Percentiles rank a stretch among this genome's conserved stretches.
Conservation (phyloP, 75 land plant genomes). For the Pseudotsuga menziesii region DNA sequence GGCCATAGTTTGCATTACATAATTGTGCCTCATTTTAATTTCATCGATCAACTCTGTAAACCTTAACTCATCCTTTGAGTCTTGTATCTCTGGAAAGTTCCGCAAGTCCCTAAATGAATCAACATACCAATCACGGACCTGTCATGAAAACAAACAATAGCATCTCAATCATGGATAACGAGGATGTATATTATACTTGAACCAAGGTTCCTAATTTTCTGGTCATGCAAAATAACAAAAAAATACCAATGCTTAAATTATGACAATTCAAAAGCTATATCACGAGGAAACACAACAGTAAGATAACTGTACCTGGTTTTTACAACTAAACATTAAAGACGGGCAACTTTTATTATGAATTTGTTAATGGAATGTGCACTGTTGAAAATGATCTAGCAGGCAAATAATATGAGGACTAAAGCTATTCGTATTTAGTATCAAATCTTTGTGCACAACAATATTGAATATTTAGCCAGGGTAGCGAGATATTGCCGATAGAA, state of each 20-base stretch:
- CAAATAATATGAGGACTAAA: background rate
- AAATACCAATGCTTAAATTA: background rate
- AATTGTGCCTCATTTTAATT: slow-evolving; percentile 92
- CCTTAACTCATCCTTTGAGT: slow-evolving; percentile 59
- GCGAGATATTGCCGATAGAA: background rate
- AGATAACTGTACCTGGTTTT: too few species aligned
- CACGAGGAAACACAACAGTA: too few species aligned
- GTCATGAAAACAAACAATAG: background rate
- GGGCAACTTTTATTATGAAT: background rate
- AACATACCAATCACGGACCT: slow-evolving; percentile 99
- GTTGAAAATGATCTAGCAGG: background rate
- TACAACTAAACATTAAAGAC: background rate
- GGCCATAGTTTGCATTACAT: slow-evolving; percentile 94
- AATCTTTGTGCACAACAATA: background rate
- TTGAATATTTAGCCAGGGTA: background rate
- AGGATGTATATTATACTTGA: background rate
- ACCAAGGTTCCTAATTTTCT: background rate
- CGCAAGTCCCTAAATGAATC: slow-evolving; percentile 91
- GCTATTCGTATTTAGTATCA: background rate
- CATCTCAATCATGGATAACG: background rate
- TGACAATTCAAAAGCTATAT: background rate
- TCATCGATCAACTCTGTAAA: slow-evolving; percentile 79
- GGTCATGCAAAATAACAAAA: background rate
- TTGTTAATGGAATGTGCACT: background rate
- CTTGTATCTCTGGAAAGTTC: slow-evolving; percentile 83